phyloP scores from a whole-genome alignment of 2,329 filamentous ascomycete genomes.

The Fusarium sp. region DNA sequence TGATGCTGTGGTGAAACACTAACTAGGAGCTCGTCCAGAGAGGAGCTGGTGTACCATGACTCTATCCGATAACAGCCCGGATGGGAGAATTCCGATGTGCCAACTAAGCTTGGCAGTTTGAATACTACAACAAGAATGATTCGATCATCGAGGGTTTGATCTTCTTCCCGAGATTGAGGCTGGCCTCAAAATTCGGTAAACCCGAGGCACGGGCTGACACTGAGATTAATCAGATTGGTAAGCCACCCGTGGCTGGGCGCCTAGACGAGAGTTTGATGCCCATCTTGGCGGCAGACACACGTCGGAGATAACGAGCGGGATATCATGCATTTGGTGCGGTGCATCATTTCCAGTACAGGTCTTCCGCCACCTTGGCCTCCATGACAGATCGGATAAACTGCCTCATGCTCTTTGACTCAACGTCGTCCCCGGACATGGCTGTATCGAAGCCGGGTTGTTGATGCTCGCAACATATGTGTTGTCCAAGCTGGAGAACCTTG shows the following conservation, averaged over 20 bases:
- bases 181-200: constrained; percentile 34
- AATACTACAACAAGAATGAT: constrained; percentile 15
- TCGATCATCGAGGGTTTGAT: constrained; percentile 33
- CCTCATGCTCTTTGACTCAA: constrained; percentile 66
- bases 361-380: constrained; percentile 67
- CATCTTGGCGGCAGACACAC: constrained; percentile 31
- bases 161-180: constrained; percentile 28
- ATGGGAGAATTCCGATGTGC: constrained; percentile 22
- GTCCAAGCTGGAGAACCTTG: constrained; percentile 74
- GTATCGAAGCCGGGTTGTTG: constrained; percentile 59
- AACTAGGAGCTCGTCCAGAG: constrained; percentile 26
- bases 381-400: constrained; percentile 74
- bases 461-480: constrained; percentile 72
- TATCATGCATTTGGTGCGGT: constrained; percentile 25
- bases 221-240: constrained; percentile 30
- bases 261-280: constrained; percentile 35
- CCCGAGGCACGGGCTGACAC: constrained; percentile 26
- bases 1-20: constrained; percentile 43
- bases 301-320: constrained; percentile 18
- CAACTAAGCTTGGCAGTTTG: constrained; percentile 32
- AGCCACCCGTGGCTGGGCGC: constrained; percentile 28
- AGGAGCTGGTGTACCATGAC: constrained; percentile 25
- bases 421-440: constrained; percentile 61
- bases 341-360: constrained; percentile 71
- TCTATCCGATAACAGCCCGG: constrained; percentile 35